These are phyloP conservation scores for Glycine tomentella DNA, from an alignment of 306 rosid genomes.

Conservation along the genomic window DNA sequence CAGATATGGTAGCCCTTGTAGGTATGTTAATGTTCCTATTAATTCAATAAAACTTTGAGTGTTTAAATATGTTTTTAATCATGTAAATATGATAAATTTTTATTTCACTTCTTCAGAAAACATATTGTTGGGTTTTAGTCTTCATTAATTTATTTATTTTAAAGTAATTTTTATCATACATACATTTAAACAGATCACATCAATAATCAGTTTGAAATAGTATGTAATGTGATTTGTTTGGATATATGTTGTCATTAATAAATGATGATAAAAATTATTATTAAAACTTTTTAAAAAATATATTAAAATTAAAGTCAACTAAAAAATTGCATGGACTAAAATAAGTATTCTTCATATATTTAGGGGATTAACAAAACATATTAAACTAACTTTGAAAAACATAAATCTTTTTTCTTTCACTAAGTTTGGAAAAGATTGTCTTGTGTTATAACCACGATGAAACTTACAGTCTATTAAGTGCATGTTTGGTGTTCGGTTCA, in stretches of 20 bases:
- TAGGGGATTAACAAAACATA: too few relatives aligned
- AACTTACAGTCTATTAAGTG: background rate
- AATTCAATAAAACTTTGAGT: background rate
- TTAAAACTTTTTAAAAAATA: background rate
- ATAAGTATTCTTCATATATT: too few relatives aligned
- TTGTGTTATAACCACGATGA: background rate
- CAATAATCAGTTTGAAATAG: background rate
- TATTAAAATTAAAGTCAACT: too few relatives aligned
- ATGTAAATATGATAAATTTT: background rate
- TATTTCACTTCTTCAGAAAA: background rate
- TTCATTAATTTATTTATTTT: background rate
- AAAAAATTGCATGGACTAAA: too few relatives aligned
- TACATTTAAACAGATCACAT: too few relatives aligned
- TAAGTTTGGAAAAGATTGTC: background rate
- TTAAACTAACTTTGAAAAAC: too few relatives aligned
- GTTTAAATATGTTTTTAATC: background rate
- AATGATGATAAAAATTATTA: background rate
- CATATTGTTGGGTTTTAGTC: background rate
- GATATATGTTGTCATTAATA: background rate
- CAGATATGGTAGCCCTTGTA: constrained; percentile 83
- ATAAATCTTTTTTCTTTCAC: background rate
- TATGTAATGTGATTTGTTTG: background rate
- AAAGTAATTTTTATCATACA: background rate
- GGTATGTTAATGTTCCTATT: constrained; percentile 52
- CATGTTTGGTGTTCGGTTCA: too few relatives aligned